A percentile compares a stretch with the other conserved stretches of the same genome.
Evolutionary conservation across 345 rosid genomes (phyloP).

Genomic region (Lepidium aucheri): DNA sequence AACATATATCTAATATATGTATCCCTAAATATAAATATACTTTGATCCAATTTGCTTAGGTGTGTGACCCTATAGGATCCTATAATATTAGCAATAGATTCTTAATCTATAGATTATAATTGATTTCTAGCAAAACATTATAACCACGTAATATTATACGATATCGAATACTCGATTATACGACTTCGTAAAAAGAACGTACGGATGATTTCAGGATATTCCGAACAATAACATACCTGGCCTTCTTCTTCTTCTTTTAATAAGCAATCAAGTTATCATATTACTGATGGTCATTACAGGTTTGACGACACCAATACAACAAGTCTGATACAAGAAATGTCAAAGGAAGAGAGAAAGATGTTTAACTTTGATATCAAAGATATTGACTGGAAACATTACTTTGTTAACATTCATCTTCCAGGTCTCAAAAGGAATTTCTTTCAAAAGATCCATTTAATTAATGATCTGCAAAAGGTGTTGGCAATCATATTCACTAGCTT

Average conservation of each 20-base stretch:
- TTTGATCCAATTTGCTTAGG: no score
- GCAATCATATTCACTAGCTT: background rate
- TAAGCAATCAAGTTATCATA: background rate
- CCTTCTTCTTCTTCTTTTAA: background rate
- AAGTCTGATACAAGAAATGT: slow-evolving; percentile 23
- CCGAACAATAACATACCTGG: background rate
- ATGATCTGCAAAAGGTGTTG: background rate
- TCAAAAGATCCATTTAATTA: background rate
- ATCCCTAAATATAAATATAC: no score
- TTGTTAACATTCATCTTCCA: slow-evolving; percentile 32
- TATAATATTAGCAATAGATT: no score
- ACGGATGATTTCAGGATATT: no score
- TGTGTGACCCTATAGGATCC: no score
- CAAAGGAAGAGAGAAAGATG: slow-evolving; percentile 26
- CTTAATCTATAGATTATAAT: no score
- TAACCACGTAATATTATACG: no score
- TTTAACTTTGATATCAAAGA: slow-evolving; percentile 23
- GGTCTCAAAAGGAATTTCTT: slow-evolving; percentile 1
- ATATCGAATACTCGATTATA: no score
- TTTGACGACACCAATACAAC: slow-evolving; percentile 26
- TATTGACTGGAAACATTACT: slow-evolving; percentile 36
- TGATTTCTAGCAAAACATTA: no score
- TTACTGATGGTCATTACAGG: slow-evolving; percentile 8
- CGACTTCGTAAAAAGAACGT: no score
- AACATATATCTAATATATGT: no score